Evolutionary conservation across 306 rosid species (phyloP).

Genomic region (Begonia fuchsioides): DNA sequence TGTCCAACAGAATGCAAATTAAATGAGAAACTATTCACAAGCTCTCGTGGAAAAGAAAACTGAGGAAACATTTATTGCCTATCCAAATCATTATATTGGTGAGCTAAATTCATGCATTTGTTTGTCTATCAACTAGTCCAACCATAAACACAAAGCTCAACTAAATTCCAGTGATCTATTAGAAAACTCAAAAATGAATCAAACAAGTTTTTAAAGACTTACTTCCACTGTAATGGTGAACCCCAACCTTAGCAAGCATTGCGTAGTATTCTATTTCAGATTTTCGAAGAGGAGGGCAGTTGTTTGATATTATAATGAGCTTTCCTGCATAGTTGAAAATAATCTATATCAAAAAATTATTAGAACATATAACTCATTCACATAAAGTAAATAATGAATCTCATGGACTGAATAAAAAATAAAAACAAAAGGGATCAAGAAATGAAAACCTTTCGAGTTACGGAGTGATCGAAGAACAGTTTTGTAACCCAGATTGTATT

Average conservation of each 20-base stretch:
- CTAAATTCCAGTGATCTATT: too few species aligned
- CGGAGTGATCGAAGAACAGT: conserved; percentile 30
- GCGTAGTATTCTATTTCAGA: conserved; percentile 42
- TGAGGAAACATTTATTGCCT: neutral
- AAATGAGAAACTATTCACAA: too few species aligned
- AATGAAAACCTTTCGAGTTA: conserved; percentile 21
- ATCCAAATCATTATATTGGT: too few species aligned
- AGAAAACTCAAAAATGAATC: neutral
- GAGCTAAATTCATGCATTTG: too few species aligned
- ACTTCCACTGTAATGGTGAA: conserved; percentile 41
- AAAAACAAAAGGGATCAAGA: neutral
- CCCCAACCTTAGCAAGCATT: conserved; percentile 36
- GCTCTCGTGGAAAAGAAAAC: too few species aligned
- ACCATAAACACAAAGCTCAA: too few species aligned
- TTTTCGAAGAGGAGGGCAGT: conserved; percentile 30
- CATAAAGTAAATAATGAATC: neutral
- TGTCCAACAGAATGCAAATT: too few species aligned
- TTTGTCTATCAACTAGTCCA: too few species aligned
- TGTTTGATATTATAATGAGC: conserved; percentile 30
- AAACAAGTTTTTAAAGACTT: conserved; percentile 6
- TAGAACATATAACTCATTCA: neutral
- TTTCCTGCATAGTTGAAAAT: conserved; percentile 18
- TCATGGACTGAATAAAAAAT: neutral
- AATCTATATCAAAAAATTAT: too few species aligned
- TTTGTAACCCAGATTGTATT: conserved; percentile 27